Conservation (phyloP, 768 basidiomycete species). For the Mycena kentingensis region DNA sequence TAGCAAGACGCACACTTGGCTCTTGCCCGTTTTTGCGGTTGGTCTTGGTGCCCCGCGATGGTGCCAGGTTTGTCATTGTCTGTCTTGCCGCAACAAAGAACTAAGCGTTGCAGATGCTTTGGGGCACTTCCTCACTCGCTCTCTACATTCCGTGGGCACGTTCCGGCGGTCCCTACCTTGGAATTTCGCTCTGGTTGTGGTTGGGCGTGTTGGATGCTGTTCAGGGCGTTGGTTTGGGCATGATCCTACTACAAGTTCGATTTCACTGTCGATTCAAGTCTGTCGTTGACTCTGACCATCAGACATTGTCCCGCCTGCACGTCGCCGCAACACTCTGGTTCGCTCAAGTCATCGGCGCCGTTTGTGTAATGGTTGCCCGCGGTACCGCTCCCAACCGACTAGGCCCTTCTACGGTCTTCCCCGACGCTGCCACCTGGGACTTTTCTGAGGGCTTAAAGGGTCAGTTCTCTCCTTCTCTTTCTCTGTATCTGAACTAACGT, state of each 20-base stretch:
- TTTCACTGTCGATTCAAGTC: slow-evolving; percentile 21
- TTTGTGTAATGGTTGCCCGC: slow-evolving; percentile 91
- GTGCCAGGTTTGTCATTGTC: slow-evolving; percentile 70
- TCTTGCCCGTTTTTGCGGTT: slow-evolving; percentile 92
- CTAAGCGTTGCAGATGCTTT: slow-evolving; percentile 63
- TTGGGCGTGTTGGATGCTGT: slow-evolving; percentile 92
- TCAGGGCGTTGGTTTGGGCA: slow-evolving; percentile 91
- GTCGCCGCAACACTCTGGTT: slow-evolving; percentile 93
- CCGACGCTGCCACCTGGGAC: slow-evolving; percentile 90
- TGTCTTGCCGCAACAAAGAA: background rate
- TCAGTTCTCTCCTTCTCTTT: slow-evolving; percentile 25
- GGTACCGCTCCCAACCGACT: slow-evolving; percentile 88
- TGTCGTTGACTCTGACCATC: slow-evolving; percentile 21
- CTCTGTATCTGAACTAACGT: background rate
- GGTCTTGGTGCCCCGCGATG: slow-evolving; percentile 92
- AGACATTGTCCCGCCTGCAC: slow-evolving; percentile 89
- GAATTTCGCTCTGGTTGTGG: slow-evolving; percentile 92
- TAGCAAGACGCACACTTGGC: slow-evolving; percentile 94
- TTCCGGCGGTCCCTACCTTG: slow-evolving; percentile 80
- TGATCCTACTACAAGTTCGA: slow-evolving; percentile 77
- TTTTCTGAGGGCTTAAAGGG: slow-evolving; percentile 69
- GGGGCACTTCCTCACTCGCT: slow-evolving; percentile 93
- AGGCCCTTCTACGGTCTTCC: slow-evolving; percentile 89
- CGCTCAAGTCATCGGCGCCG: slow-evolving; percentile 85
- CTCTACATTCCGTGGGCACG: slow-evolving; percentile 96